These are phyloP conservation scores for Saccharomyces paradoxus DNA, from an alignment of 805 yeast species.

Conservation along the genomic window DNA sequence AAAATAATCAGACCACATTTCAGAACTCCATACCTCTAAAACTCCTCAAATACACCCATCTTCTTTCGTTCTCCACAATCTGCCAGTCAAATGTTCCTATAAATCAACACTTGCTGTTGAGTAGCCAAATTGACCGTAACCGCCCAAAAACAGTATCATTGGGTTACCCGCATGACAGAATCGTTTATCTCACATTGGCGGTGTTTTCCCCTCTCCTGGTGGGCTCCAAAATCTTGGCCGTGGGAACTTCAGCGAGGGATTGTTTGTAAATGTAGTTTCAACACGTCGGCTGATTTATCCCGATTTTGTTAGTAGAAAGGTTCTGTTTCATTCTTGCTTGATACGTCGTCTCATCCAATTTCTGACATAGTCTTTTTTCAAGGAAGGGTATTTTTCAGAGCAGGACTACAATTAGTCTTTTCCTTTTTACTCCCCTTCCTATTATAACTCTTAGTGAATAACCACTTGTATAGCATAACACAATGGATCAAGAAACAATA, in stretches of 20 bases:
- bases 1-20: no score
- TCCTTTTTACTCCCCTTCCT: neutral
- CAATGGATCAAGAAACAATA: conserved; percentile 40
- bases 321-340: neutral
- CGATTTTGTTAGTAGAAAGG: neutral
- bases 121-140: neutral
- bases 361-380: neutral
- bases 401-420: neutral
- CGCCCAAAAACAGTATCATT: neutral
- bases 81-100: neutral
- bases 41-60: no score
- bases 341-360: neutral
- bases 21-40: no score
- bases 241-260: neutral
- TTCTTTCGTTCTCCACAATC: conserved; percentile 1
- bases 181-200: neutral
- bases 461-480: neutral
- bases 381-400: neutral
- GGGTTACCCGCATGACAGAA: neutral
- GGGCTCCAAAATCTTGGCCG: neutral
- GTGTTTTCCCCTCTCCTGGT: neutral
- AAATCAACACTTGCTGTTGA: neutral
- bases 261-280: neutral
- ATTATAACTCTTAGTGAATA: neutral
- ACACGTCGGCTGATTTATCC: neutral